These are phyloP conservation scores for Puccinia hordei DNA, from an alignment of 1,284 basidiomycete species.

Conservation along the genomic window DNA sequence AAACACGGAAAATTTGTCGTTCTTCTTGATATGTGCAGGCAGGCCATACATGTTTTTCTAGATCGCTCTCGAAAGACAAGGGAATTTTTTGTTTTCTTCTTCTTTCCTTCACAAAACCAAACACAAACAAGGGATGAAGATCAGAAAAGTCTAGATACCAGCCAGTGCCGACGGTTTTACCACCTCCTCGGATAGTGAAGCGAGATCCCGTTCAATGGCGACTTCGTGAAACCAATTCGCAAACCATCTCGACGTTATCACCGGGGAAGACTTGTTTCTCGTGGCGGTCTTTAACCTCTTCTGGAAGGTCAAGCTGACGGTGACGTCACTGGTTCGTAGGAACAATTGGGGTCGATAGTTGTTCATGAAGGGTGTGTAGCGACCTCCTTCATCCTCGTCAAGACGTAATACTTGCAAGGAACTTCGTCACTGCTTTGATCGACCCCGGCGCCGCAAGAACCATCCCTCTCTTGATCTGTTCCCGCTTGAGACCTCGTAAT, in stretches of 20 bases:
- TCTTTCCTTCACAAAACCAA: neutral
- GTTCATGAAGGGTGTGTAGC: slow-evolving; percentile 94
- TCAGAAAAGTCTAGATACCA: slow-evolving; percentile 44
- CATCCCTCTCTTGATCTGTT: slow-evolving; percentile 91
- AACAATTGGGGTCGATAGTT: slow-evolving; percentile 97
- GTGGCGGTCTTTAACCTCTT: slow-evolving; percentile 67
- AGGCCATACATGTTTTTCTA: neutral
- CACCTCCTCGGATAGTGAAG: slow-evolving; percentile 97
- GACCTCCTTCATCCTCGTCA: slow-evolving; percentile 97
- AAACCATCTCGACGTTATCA: slow-evolving; percentile 93
- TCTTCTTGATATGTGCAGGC: neutral
- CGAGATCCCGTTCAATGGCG: slow-evolving; percentile 87
- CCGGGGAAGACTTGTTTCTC: slow-evolving; percentile 88
- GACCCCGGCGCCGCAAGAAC: slow-evolving; percentile 85
- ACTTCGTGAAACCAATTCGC: slow-evolving; percentile 82
- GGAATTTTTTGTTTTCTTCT: neutral
- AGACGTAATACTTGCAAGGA: slow-evolving; percentile 88
- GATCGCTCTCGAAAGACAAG: neutral
- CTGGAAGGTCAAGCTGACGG: slow-evolving; percentile 80
- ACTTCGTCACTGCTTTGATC: slow-evolving; percentile 94
- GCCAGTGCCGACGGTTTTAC: slow-evolving; percentile 68
- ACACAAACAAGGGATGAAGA: neutral
- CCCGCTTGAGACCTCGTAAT: slow-evolving; percentile 94
- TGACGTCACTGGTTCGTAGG: slow-evolving; percentile 93
- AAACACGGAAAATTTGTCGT: neutral